Base-by-base conservation (phyloP, 208 protist genomes). In the Phytomonas sp. region DNA sequence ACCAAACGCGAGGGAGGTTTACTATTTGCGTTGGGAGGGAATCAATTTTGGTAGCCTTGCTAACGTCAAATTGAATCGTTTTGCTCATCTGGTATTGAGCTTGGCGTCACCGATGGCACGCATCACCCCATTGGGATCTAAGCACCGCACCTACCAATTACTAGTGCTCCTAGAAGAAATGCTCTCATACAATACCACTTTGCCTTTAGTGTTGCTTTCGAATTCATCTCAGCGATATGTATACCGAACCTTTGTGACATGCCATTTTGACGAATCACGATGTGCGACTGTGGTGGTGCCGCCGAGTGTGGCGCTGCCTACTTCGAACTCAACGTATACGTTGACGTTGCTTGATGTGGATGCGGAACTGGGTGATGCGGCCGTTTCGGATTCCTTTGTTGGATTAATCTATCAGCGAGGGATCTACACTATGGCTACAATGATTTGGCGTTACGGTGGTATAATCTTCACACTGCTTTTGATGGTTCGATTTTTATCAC, bases 241-340 rank as follows among this genome's bases (percentile, higher is more conserved):
- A 23, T 85, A 84, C 69, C 76, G 75, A 26, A 74, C 81, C 0
- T 82, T 70, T 60, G 81, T 88, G 3, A 77, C 75, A 30, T 93
- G 88, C 73, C 73, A 74, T 69, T 70, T 75, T 5, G 64, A 71
- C 26, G 32, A 34, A 32, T 67, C 74, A 60, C 80, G 84, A 13
- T 93, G 88, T 64, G 75, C 63, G 33, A 88, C 81, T 33, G 79
- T 93, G 11, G 79, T 89, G 26, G 73, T 93, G 13, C 88, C 88
- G 4, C 29, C 78, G 5, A 78, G 71, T 33, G 80, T 88, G 5
- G 82, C 78, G 11, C 81, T 87, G 62, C 61, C 70, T 7, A 56
- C 75, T 32, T 79, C 66, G 29, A 78, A 76, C 68, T 75, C 84
- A 4, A 40, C 63, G 17, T 76, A 91, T n/a, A 83, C 79, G 2